Base-by-base conservation (phyloP, 225 moss, liverwort and hornwort genomes). In the Bryoerythrophyllum caledonicum region DNA sequence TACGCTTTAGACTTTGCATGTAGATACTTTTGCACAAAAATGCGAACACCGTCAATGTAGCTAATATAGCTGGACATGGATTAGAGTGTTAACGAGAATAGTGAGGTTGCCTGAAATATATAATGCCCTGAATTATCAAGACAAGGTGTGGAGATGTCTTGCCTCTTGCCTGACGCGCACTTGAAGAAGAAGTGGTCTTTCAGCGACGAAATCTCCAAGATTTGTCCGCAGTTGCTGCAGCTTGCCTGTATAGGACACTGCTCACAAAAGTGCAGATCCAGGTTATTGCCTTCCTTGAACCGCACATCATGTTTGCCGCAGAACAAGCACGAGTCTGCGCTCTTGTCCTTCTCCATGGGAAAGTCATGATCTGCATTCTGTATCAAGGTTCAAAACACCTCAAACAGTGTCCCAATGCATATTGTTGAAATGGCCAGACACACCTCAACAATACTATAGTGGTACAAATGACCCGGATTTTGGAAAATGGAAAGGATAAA, bases 191-290 rank as follows among this genome's bases (percentile, higher is more conserved):
- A 92, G 81, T 94, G 94, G 44, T 96, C 94, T 61, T 96, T 94
- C 74, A 94, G 67, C 81, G 94, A 79, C 2, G 96, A 90, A 65
- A 94, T 92, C 76, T 96, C 96, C 65, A 94, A 92, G 81, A 96
- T 94, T 61, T 96, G 94, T 74, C 94, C 90, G 74, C 96, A 94
- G 65, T 91, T 96, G 28, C 76, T 84, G 78, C 96, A 96, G 66
- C 92, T 90, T 54, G 86, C 88, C 73, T 92, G 96, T 92, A 96
- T 96, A 24, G 96, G 94, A 68, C 96, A 94, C 70, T 82, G 88
- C 78, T 94, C 94, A 74, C 96, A 94, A 79, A 96, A 94, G 77
- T 96, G 96, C 71, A 93, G 74, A 82, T 96, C 92, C 78, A 96
- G 65, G 77, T 87, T 90, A 67, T 91, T 90, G 13, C 88, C 92